Conservation (phyloP, 73 alveolate species). For the Paramecium pentaurelia region DNA sequence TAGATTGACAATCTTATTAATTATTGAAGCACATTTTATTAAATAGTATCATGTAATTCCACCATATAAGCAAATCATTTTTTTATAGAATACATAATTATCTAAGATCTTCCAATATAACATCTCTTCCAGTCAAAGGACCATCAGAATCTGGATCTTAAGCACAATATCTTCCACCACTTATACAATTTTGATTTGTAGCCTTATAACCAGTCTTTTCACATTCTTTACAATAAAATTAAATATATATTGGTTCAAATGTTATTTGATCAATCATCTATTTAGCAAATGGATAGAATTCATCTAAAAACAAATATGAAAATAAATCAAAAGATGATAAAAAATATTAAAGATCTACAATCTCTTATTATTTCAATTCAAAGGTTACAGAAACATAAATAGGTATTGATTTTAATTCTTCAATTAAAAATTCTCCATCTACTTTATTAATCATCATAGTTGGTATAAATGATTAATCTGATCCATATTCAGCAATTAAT, state of each 20-base stretch:
- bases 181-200: constrained; percentile 15
- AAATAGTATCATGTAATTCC: constrained; percentile 55
- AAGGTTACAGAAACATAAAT: not conserved
- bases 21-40: not conserved
- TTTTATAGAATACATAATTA: constrained; percentile 72
- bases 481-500: constrained; percentile 64
- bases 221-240: constrained; percentile 42
- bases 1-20: constrained; percentile 6
- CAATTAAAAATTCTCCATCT: constrained; percentile 68
- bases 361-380: constrained; percentile 21
- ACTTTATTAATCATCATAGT: constrained; percentile 64
- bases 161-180: constrained; percentile 67
- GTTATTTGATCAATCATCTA: not conserved
- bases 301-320: constrained; percentile 12
- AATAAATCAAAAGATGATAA: not conserved
- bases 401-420: constrained; percentile 44
- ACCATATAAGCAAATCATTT: constrained; percentile 41
- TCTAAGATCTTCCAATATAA: constrained; percentile 79
- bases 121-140: constrained; percentile 64
- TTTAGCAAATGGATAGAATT: not conserved
- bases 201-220: not conserved
- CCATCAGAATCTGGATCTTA: constrained; percentile 65
- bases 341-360: constrained; percentile 6
- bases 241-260: constrained; percentile 20
- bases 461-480: constrained; percentile 60